phyloP scores from a whole-genome alignment of 768 basidiomycete species.

The Suillus sp. region DNA sequence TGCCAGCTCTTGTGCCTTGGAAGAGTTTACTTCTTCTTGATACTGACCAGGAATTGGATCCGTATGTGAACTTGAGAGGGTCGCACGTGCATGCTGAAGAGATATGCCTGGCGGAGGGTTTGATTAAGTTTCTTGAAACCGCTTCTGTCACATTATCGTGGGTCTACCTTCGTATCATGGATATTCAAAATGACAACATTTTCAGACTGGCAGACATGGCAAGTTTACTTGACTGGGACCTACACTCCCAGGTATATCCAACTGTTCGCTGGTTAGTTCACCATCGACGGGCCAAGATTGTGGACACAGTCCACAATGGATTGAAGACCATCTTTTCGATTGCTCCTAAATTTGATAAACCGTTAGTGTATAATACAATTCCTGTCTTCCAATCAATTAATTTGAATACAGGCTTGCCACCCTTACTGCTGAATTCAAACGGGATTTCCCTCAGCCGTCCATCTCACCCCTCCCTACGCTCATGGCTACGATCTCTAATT shows the following conservation, averaged over 20 bases:
- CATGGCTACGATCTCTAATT: slow-evolving; percentile 72
- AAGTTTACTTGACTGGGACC: slow-evolving; percentile 78
- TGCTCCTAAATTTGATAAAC: slow-evolving; percentile 58
- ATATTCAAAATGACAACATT: slow-evolving; percentile 1
- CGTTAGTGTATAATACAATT: slow-evolving; percentile 46
- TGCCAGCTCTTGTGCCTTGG: slow-evolving; percentile 84
- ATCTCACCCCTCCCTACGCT: slow-evolving; percentile 75
- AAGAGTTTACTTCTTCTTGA: slow-evolving; percentile 85
- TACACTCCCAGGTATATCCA: slow-evolving; percentile 82
- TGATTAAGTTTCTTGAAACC: slow-evolving; percentile 74
- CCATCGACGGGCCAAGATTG: slow-evolving; percentile 85
- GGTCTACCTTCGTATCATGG: slow-evolving; percentile 31
- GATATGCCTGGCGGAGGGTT: slow-evolving; percentile 63
- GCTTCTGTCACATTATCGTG: slow-evolving; percentile 78
- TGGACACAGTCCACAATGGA: slow-evolving; percentile 79
- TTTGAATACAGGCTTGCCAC: slow-evolving; percentile 30
- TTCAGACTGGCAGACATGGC: slow-evolving; percentile 77
- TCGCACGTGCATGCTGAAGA: slow-evolving; percentile 67
- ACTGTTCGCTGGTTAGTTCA: slow-evolving; percentile 92
- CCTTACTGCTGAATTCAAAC: slow-evolving; percentile 61
- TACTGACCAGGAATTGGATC: slow-evolving; percentile 54
- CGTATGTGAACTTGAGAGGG: slow-evolving; percentile 59
- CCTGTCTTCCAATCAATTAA: slow-evolving; percentile 12
- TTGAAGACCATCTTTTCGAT: slow-evolving; percentile 84
- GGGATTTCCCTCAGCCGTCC: slow-evolving; percentile 56